Conservation (phyloP, 768 basidiomycete genomes). For the Nidula microcarpa region DNA sequence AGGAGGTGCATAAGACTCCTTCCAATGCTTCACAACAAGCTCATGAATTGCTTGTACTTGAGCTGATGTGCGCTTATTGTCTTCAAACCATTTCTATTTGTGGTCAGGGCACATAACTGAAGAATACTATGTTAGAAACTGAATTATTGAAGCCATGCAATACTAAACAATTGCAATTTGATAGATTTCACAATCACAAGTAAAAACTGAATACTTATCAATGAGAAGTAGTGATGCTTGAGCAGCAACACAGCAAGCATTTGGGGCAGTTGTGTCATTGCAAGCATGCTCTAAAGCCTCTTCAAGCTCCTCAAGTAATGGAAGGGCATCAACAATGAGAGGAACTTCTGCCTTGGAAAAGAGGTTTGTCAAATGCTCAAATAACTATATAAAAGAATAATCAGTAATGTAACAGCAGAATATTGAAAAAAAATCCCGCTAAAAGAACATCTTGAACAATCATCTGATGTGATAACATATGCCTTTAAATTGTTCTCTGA, state of each 20-base stretch:
- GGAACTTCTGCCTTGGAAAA: constrained; percentile 16
- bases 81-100: constrained; percentile 15
- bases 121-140: constrained; percentile 3
- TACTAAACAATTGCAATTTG: not conserved
- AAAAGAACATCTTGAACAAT: constrained; percentile 15
- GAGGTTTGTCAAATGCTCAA: constrained; percentile 13
- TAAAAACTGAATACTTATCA: not conserved
- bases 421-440: constrained; percentile 3
- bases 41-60: not conserved
- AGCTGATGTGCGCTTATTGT: not conserved
- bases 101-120: constrained; percentile 19
- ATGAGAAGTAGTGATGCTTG: not conserved
- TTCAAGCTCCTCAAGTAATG: constrained; percentile 11
- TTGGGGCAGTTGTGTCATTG: constrained; percentile 3
- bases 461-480: constrained; percentile 10
- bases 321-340: constrained; percentile 14
- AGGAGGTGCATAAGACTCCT: not conserved
- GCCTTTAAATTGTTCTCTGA: constrained; percentile 4
- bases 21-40: not conserved
- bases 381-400: constrained; percentile 10
- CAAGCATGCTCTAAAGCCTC: constrained; percentile 4
- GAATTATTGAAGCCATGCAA: not conserved
- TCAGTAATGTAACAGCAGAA: not conserved
- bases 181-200: constrained; percentile 1
- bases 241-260: not conserved